Evolutionary conservation across 257 asterid genomes (phyloP).

Genomic region (Capsicum rhomboideum): DNA sequence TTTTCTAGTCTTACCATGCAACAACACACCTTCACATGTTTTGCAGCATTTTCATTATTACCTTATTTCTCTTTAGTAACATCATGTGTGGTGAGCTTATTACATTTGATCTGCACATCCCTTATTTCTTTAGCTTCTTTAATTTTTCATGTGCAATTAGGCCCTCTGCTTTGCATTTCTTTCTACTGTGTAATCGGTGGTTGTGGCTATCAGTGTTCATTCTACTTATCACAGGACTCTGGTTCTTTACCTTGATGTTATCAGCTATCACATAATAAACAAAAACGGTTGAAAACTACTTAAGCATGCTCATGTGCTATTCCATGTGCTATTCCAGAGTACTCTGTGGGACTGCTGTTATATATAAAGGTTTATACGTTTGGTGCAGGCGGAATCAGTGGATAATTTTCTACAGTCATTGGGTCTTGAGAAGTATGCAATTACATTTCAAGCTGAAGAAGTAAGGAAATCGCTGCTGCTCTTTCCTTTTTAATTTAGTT

Average conservation of each 20-base stretch:
- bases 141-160: neutral
- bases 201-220: neutral
- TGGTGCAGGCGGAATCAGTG: slow-evolving; percentile 70
- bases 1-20: neutral
- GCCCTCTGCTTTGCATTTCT: neutral
- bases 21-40: neutral
- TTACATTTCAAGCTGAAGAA: slow-evolving; percentile 98
- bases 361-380: neutral
- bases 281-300: neutral
- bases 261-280: neutral
- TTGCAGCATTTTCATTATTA: neutral
- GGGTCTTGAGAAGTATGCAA: slow-evolving; percentile 82
- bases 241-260: neutral
- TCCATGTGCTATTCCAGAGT: neutral
- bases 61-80: neutral
- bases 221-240: neutral
- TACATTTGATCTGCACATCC: neutral
- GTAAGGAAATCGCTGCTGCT: slow-evolving; percentile 27
- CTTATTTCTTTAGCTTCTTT: neutral
- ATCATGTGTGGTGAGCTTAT: neutral
- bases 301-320: neutral
- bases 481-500: slow-evolving; percentile 8
- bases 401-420: slow-evolving; percentile 74
- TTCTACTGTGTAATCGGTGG: neutral
- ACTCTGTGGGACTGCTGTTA: neutral